Evolutionary conservation across 2,329 filamentous ascomycete species (phyloP).

Genomic region (Cytospora mali): DNA sequence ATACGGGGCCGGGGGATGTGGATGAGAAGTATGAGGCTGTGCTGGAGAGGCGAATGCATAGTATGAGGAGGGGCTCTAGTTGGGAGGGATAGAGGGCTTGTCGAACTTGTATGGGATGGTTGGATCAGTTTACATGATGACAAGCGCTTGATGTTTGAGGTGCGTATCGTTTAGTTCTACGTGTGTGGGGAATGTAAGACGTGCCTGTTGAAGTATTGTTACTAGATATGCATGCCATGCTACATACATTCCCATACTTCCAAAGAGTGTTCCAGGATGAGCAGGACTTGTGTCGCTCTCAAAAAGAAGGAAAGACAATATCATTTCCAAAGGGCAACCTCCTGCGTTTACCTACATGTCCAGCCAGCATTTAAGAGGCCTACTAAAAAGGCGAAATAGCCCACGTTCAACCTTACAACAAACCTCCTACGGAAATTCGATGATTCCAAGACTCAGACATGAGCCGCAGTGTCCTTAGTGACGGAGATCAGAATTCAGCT

Average conservation of each 20-base stretch:
- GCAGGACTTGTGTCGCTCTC: too few species aligned
- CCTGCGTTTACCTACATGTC: background rate
- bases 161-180: background rate
- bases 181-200: too few species aligned
- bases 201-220: too few species aligned
- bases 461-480: slow-evolving; percentile 1
- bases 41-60: slow-evolving; percentile 10
- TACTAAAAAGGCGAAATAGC: background rate
- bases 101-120: too few species aligned
- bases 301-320: too few species aligned
- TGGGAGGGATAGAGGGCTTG: slow-evolving; percentile 6
- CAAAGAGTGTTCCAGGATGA: too few species aligned
- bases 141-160: background rate
- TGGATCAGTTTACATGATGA: too few species aligned
- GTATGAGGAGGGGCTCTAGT: background rate
- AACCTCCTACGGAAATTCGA: too few species aligned
- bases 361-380: too few species aligned
- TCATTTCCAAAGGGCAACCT: background rate
- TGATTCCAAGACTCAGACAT: background rate
- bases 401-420: too few species aligned
- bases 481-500: background rate
- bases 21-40: slow-evolving; percentile 21
- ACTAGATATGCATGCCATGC: too few species aligned
- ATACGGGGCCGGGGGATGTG: slow-evolving; percentile 6
- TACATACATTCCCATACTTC: too few species aligned